Evolutionary conservation across 192 early-diverging fungal genomes (phyloP).

Genomic region (Gonapodya prolifera): DNA sequence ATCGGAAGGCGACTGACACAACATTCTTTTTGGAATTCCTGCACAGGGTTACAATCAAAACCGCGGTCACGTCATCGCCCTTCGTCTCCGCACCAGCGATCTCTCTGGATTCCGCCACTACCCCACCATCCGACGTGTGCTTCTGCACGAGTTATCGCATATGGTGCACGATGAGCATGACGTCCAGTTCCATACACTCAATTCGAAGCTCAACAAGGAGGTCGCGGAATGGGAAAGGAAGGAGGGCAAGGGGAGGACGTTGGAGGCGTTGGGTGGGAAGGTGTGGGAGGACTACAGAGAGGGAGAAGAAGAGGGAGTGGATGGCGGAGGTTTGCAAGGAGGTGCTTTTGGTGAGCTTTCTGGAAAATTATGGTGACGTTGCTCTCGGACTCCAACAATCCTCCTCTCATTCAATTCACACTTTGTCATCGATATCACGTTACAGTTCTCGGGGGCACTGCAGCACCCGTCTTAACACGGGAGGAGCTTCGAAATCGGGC

Average conservation of each 20-base stretch:
- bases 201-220: constrained; percentile 59
- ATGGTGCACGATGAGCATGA: constrained; percentile 56
- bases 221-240: constrained; percentile 17
- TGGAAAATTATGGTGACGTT: background rate
- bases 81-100: constrained; percentile 64
- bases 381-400: background rate
- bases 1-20: background rate
- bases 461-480: background rate
- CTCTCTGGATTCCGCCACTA: constrained; percentile 66
- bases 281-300: constrained; percentile 15
- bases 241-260: constrained; percentile 31
- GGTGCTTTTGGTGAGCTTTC: constrained; percentile 34
- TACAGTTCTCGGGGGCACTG: background rate
- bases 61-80: constrained; percentile 53
- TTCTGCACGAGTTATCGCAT: constrained; percentile 70
- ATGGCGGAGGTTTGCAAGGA: constrained; percentile 24
- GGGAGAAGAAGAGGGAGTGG: constrained; percentile 19
- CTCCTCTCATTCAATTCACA: background rate
- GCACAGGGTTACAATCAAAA: constrained; percentile 31
- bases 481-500: background rate
- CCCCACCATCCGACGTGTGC: constrained; percentile 44
- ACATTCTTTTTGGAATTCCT: background rate
- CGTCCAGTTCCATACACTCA: constrained; percentile 55
- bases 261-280: constrained; percentile 14
- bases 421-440: too few species aligned